Base-by-base conservation (phyloP, 345 rosid genomes). In the Gossypium rotundifolium region DNA sequence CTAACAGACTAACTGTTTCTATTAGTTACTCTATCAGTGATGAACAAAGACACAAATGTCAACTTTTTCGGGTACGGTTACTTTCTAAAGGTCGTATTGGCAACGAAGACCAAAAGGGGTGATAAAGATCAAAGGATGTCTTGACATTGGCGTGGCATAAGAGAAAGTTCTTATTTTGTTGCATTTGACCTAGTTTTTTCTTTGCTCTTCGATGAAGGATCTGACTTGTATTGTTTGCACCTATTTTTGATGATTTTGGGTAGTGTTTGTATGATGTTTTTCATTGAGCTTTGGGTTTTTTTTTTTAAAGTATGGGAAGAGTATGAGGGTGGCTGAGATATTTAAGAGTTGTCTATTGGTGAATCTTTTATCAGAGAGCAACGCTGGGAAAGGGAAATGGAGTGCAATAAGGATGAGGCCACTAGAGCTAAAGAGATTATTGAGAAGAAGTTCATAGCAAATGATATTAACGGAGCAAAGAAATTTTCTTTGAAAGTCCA, bases 361-460 rank as follows among this genome's bases (percentile, higher is more conserved):
- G 74, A 63, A 59, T 59, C 62, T 44, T 9, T 53, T 63, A 59
- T 40, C 18, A 11, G 64, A 74, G 11, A 13, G 73, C 16, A 3
- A 66, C 10, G 29, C 55, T 73, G 65, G 71, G 62, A 17, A 46
- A 29, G 65, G 44, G 20, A 29, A 61, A 29, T 61, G 65, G 65
- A 89, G 69, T 88, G 91, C 81, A 89, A 89, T 81, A 85, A 82
- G 77, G 94, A 89, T 63, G 91, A 89, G 76, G 91, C 92, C 18
- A 74, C 45, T 42, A 84, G 88, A 72, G 94, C 90, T 11, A 89
- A 86, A 77, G 88, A 86, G 77, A 83, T 89, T 76, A 87, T 91
- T 3, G 94, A 88, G 84, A 89, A 72, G 77, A 89, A 88, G 79
- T 87, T 88, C 72, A 65, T 59, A 7, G 81, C 67, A 10, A 84